Conservation (phyloP, 83 land plant genomes). For the Isoetes engelmannii region DNA sequence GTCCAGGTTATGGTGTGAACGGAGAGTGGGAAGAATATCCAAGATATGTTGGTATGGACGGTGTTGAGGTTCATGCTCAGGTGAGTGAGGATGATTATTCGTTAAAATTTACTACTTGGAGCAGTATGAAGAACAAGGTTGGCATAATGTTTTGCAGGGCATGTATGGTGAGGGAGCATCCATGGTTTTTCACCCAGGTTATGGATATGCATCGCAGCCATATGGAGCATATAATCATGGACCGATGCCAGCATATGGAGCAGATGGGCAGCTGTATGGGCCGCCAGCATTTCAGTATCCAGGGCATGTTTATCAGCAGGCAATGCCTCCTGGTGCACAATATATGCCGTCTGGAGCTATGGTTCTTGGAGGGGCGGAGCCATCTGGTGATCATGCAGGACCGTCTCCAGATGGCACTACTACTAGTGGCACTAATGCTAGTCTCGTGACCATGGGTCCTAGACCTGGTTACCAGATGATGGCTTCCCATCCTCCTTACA, state of each 20-base stretch:
- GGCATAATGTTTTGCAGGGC: conserved; percentile 22
- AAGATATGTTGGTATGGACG: conserved; percentile 25
- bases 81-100: conserved; percentile 16
- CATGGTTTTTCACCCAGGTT: conserved; percentile 27
- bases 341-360: conserved; percentile 18
- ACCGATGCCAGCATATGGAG: conserved; percentile 28
- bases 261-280: conserved; percentile 45
- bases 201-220: conserved; percentile 28
- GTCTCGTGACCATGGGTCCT: conserved; percentile 13
- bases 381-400: conserved; percentile 30
- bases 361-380: conserved; percentile 21
- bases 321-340: conserved; percentile 30
- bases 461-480: conserved; percentile 28
- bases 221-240: conserved; percentile 34
- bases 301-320: conserved; percentile 39
- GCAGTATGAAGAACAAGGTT: neutral
- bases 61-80: conserved; percentile 23
- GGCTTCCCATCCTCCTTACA: conserved; percentile 22
- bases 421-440: conserved; percentile 24
- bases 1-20: neutral
- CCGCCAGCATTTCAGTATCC: conserved; percentile 56
- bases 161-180: conserved; percentile 23
- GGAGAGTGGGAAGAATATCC: conserved; percentile 36
- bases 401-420: conserved; percentile 26
- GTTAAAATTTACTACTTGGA: neutral